These are phyloP conservation scores for Pseudoperonospora humuli DNA, from an alignment of 352 stramenopile genomes.

Conservation along the genomic window DNA sequence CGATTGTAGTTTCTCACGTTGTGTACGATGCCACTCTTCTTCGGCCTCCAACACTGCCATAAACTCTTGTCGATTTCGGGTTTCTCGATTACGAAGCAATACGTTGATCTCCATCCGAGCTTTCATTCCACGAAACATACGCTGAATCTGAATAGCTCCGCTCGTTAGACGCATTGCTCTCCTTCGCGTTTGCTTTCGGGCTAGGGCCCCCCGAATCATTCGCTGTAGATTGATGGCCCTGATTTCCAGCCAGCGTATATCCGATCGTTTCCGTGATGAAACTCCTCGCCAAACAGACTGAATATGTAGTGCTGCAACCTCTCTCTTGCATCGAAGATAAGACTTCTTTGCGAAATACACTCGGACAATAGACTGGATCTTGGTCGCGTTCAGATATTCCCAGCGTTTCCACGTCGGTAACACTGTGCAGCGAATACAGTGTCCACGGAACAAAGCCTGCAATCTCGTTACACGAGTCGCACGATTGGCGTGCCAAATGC, in stretches of 20 bases:
- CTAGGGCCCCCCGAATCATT: slow-evolving; percentile 40
- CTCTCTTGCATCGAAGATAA: slow-evolving; percentile 4
- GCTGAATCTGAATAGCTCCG: slow-evolving; percentile 50
- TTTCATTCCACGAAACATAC: slow-evolving; percentile 56
- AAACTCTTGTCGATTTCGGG: slow-evolving; percentile 47
- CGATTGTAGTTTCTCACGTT: slow-evolving; percentile 48
- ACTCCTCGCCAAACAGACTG: slow-evolving; percentile 55
- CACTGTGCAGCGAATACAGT: slow-evolving; percentile 36
- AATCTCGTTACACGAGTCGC: slow-evolving; percentile 41
- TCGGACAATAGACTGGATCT: slow-evolving; percentile 58
- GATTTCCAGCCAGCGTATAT: slow-evolving; percentile 41
- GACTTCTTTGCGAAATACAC: slow-evolving; percentile 29
- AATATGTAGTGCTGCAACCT: slow-evolving; percentile 44
- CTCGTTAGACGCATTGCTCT: slow-evolving; percentile 6
- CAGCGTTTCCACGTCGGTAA: slow-evolving; percentile 43
- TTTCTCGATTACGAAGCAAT: slow-evolving; percentile 55
- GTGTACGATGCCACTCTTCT: slow-evolving; percentile 51
- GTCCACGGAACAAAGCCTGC: slow-evolving; percentile 51
- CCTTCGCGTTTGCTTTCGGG: slow-evolving; percentile 30
- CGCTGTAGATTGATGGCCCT: slow-evolving; percentile 49
- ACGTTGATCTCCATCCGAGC: slow-evolving; percentile 24
- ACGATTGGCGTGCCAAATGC: slow-evolving; percentile 49
- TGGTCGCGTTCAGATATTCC: slow-evolving; percentile 47
- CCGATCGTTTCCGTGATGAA: slow-evolving; percentile 32
- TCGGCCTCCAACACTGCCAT: slow-evolving; percentile 66